Evolutionary conservation across 2,329 filamentous ascomycete genomes (phyloP).

Genomic region (Claviceps digitariae): DNA sequence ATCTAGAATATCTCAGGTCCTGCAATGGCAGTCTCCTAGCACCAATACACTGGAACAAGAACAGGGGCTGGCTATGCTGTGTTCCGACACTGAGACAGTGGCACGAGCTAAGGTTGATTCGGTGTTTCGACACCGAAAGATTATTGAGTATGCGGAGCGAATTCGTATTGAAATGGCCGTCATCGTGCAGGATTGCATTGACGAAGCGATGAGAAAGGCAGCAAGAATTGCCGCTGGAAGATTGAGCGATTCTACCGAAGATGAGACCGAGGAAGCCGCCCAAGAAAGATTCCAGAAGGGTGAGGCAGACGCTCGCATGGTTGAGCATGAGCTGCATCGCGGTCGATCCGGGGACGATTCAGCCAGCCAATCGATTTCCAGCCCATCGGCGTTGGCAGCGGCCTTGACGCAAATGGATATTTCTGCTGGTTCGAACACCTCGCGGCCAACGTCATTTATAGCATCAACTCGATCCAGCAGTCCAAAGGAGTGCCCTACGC

Average conservation of each 20-base stretch:
- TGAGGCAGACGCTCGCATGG: constrained; percentile 5
- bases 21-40: constrained; percentile 93
- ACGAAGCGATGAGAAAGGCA: constrained; percentile 80
- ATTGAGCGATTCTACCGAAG: constrained; percentile 61
- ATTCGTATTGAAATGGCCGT: constrained; percentile 90
- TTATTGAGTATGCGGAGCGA: constrained; percentile 90
- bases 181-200: constrained; percentile 89
- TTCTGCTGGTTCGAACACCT: constrained; percentile 14
- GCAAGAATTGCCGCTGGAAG: constrained; percentile 76
- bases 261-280: constrained; percentile 30
- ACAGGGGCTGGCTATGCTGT: constrained; percentile 76
- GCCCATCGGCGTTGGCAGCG: constrained; percentile 39
- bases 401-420: constrained; percentile 33
- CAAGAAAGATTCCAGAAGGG: constrained; percentile 7
- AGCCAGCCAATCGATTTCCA: constrained; percentile 14
- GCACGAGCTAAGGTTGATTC: constrained; percentile 86
- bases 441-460: constrained; percentile 39
- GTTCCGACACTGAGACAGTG: constrained; percentile 74
- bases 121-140: constrained; percentile 77
- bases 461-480: constrained; percentile 79
- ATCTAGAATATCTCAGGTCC: constrained; percentile 80
- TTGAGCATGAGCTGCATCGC: constrained; percentile 7
- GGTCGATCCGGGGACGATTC: constrained; percentile 7
- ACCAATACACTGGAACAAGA: constrained; percentile 87
- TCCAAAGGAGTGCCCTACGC: constrained; percentile 80